Evolutionary conservation across 2,329 filamentous ascomycete species (phyloP).

Genomic region (Sarocladium kiliense): DNA sequence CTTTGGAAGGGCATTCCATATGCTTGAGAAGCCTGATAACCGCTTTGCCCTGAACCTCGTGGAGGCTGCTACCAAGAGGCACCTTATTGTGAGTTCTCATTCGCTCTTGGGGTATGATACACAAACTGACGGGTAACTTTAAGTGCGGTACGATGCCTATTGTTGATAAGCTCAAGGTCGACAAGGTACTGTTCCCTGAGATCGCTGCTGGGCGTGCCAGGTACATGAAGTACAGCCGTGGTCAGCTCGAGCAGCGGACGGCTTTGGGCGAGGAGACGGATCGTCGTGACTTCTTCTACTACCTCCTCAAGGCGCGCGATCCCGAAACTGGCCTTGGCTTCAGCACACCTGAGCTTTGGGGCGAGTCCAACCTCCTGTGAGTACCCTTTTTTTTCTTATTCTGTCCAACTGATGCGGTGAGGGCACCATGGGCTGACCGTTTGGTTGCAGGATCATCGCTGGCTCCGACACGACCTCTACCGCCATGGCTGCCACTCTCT

Average conservation of each 20-base stretch:
- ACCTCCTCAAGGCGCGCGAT: constrained; percentile 66
- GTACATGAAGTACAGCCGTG: constrained; percentile 67
- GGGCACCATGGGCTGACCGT: background rate
- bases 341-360: constrained; percentile 62
- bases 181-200: constrained; percentile 62
- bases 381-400: constrained; percentile 19
- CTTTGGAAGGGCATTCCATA: constrained; percentile 58
- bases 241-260: constrained; percentile 61
- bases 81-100: constrained; percentile 57
- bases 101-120: background rate
- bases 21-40: constrained; percentile 55
- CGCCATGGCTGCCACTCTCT: constrained; percentile 57
- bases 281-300: constrained; percentile 71
- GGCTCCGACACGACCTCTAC: constrained; percentile 70
- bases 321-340: constrained; percentile 66
- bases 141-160: constrained; percentile 69
- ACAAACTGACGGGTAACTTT: background rate
- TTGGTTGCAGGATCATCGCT: constrained; percentile 5
- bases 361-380: constrained; percentile 62
- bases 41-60: constrained; percentile 63
- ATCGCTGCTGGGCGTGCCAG: constrained; percentile 62
- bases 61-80: constrained; percentile 61
- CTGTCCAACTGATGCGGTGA: too few species aligned
- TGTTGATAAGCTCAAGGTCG: constrained; percentile 59
- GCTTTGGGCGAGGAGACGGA: constrained; percentile 60